These are phyloP conservation scores for Cyberlindnera maritima DNA, from an alignment of 805 yeast genomes.

Conservation along the genomic window DNA sequence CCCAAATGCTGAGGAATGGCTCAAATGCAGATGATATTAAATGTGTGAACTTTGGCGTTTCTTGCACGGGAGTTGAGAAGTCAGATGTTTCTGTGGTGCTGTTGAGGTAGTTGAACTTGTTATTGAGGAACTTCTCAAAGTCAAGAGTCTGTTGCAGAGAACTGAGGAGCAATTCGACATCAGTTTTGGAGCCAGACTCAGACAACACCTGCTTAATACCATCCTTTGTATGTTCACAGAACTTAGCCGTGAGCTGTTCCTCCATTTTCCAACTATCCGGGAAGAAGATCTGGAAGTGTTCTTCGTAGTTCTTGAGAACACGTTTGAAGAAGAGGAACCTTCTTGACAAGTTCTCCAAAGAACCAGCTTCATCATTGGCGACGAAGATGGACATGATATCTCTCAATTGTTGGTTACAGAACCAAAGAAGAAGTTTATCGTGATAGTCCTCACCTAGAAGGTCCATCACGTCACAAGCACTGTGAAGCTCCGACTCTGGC, in stretches of 20 bases:
- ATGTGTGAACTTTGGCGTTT: slow-evolving; percentile 33
- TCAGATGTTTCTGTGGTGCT: slow-evolving; percentile 16
- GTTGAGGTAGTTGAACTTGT: slow-evolving; percentile 49
- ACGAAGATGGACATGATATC: slow-evolving; percentile 78
- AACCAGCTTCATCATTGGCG: slow-evolving; percentile 88
- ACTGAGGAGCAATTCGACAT: slow-evolving; percentile 63
- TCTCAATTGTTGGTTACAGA: slow-evolving; percentile 60
- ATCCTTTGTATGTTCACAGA: slow-evolving; percentile 65
- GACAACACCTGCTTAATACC: slow-evolving; percentile 59
- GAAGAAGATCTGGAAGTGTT: slow-evolving; percentile 52
- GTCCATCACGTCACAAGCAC: slow-evolving; percentile 75
- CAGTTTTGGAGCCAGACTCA: slow-evolving; percentile 39
- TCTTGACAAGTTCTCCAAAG: slow-evolving; percentile 80
- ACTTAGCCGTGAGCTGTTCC: slow-evolving; percentile 53
- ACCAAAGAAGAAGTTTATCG: slow-evolving; percentile 68
- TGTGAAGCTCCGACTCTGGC: slow-evolving; percentile 35
- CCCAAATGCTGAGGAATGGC: slow-evolving; percentile 84
- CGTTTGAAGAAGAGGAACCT: slow-evolving; percentile 80
- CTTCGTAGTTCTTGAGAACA: slow-evolving; percentile 56
- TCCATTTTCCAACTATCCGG: slow-evolving; percentile 74
- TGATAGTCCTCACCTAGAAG: slow-evolving; percentile 54
- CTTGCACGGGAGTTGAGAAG: slow-evolving; percentile 17
- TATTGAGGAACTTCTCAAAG: slow-evolving; percentile 72
- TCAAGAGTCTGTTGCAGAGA: slow-evolving; percentile 77
- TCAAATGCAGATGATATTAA: slow-evolving; percentile 69